Evolutionary conservation across 1,139 yeast species (phyloP).

Genomic region (Taphrina pruni): DNA sequence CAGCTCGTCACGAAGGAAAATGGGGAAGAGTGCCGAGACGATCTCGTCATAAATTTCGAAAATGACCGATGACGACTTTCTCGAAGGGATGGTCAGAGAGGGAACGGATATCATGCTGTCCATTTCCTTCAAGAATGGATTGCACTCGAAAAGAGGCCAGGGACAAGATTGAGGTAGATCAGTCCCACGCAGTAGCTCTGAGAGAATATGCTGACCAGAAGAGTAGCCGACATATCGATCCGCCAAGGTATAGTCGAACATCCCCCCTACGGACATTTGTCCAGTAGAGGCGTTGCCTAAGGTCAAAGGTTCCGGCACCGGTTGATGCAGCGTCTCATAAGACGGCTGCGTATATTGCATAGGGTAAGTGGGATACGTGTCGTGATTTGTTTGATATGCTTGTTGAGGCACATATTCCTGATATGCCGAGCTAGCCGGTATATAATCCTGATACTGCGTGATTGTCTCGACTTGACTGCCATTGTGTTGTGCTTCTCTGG

Average conservation of each 20-base stretch:
- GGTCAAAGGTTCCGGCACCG: neutral
- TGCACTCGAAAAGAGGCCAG: slow-evolving; percentile 30
- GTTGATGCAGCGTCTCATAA: neutral
- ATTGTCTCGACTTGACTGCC: neutral
- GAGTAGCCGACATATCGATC: slow-evolving; percentile 24
- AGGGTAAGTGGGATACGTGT: neutral
- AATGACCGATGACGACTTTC: slow-evolving; percentile 13
- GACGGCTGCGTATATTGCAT: slow-evolving; percentile 1
- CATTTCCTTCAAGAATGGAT: slow-evolving; percentile 16
- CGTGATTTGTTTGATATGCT: neutral
- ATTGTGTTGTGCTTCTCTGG: neutral
- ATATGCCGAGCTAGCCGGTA: neutral
- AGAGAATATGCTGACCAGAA: slow-evolving; percentile 18
- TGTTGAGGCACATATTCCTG: slow-evolving; percentile 5
- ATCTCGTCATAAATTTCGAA: slow-evolving; percentile 25
- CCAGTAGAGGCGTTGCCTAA: neutral
- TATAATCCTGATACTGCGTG: neutral
- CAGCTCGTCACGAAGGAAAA: slow-evolving; percentile 14
- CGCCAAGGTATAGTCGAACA: neutral
- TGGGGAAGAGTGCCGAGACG: slow-evolving; percentile 20
- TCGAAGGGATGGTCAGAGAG: slow-evolving; percentile 25
- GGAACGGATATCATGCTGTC: slow-evolving; percentile 5
- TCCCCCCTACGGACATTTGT: neutral
- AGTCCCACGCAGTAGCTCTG: slow-evolving; percentile 1
- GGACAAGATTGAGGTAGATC: slow-evolving; percentile 18